Conservation (phyloP, 1,139 yeast species). For the Protomyces arabidopsidicola region DNA sequence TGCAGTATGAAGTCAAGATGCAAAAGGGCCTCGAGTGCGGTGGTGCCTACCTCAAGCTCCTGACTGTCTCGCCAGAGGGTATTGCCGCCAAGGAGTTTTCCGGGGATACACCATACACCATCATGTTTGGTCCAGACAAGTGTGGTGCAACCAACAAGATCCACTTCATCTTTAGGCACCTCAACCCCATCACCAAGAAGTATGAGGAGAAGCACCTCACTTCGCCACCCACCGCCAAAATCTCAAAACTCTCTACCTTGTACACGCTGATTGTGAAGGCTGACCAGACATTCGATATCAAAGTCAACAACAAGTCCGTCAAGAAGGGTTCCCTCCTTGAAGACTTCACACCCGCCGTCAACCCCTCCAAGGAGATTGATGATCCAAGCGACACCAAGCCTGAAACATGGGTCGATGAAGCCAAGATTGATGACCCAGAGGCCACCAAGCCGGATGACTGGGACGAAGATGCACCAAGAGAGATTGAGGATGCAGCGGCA, state of each 20-base stretch:
- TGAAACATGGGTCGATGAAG: slow-evolving; percentile 70
- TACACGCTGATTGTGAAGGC: slow-evolving; percentile 70
- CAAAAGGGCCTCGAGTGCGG: slow-evolving; percentile 77
- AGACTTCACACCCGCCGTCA: slow-evolving; percentile 58
- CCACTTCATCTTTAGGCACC: slow-evolving; percentile 64
- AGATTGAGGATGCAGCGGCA: slow-evolving; percentile 63
- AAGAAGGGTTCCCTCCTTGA: slow-evolving; percentile 63
- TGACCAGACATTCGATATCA: slow-evolving; percentile 65
- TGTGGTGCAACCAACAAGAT: slow-evolving; percentile 79
- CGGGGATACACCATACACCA: slow-evolving; percentile 65
- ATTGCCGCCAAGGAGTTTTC: slow-evolving; percentile 49
- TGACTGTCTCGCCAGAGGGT: slow-evolving; percentile 47
- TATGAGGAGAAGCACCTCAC: slow-evolving; percentile 64
- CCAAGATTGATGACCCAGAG: slow-evolving; percentile 61
- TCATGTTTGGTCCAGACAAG: slow-evolving; percentile 93
- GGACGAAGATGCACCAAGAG: slow-evolving; percentile 61
- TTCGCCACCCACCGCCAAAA: slow-evolving; percentile 62
- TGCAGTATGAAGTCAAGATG: slow-evolving; percentile 82
- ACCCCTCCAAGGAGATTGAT: slow-evolving; percentile 57
- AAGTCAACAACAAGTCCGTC: slow-evolving; percentile 72
- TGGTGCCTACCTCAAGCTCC: slow-evolving; percentile 78
- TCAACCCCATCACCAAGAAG: slow-evolving; percentile 52
- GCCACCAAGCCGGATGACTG: slow-evolving; percentile 71
- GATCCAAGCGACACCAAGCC: slow-evolving; percentile 68
- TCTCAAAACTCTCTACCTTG: slow-evolving; percentile 53